phyloP scores from a whole-genome alignment of 2,329 filamentous ascomycete genomes.

The Neopestalotiopsis sp. region DNA sequence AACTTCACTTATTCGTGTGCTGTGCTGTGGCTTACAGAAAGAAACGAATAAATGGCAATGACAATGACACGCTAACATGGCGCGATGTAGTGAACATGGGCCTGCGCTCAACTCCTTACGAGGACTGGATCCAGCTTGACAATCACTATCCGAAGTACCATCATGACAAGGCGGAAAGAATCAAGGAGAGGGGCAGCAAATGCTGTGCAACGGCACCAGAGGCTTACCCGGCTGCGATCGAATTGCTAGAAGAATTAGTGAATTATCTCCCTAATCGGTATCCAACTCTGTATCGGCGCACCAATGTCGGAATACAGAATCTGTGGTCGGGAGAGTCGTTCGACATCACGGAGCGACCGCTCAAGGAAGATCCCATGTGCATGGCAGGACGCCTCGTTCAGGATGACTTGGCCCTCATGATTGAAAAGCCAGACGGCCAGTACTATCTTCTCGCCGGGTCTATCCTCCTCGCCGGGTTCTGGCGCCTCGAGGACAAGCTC shows the following conservation, averaged over 20 bases:
- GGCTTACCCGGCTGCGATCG: conserved; percentile 73
- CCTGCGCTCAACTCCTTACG: conserved; percentile 69
- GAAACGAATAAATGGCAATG: neutral
- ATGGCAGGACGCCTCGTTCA: conserved; percentile 75
- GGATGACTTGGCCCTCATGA: conserved; percentile 85
- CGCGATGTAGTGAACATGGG: conserved; percentile 69
- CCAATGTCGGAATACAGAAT: conserved; percentile 71
- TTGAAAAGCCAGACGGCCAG: conserved; percentile 75
- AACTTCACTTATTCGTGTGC: too few species aligned
- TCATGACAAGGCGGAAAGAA: conserved; percentile 70
- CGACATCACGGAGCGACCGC: conserved; percentile 66
- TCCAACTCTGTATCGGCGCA: conserved; percentile 70
- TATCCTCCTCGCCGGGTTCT: conserved; percentile 81
- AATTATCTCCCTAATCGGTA: conserved; percentile 78
- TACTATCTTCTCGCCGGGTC: conserved; percentile 82
- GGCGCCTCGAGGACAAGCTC: conserved; percentile 80
- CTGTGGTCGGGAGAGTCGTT: conserved; percentile 74
- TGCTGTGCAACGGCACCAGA: conserved; percentile 73
- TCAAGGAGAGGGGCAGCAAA: conserved; percentile 68
- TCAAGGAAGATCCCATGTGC: conserved; percentile 79
- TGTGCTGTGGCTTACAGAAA: too few species aligned
- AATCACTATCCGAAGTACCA: conserved; percentile 78
- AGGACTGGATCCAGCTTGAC: conserved; percentile 86
- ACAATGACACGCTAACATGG: neutral
- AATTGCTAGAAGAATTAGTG: conserved; percentile 75